Percentiles rank a stretch among this genome's conserved stretches.
Evolutionary conservation across 495 filamentous ascomycete species (phyloP).

Genomic region (Staphylotrichum longicolle): DNA sequence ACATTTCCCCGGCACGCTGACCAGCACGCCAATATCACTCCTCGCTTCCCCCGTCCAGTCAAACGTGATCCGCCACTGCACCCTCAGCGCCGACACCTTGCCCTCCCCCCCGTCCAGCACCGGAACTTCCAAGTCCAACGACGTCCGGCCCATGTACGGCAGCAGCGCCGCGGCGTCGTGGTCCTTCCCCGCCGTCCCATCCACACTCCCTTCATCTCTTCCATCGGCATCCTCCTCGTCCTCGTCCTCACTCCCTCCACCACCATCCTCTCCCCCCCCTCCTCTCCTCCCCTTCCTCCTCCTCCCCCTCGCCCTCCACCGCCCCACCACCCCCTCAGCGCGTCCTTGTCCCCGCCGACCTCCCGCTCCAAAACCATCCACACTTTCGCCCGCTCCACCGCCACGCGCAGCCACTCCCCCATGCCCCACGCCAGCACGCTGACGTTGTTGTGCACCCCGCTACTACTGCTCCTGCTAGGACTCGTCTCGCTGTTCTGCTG

Average conservation of each 20-base stretch:
- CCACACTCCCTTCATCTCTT: constrained; percentile 11
- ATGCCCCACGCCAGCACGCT: constrained; percentile 50
- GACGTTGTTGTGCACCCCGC: constrained; percentile 44
- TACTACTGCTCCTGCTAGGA: constrained; percentile 8
- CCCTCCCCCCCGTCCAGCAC: constrained; percentile 14
- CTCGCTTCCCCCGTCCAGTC: constrained; percentile 64
- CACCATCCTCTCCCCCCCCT: constrained; percentile 17
- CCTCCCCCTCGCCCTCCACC: constrained; percentile 28
- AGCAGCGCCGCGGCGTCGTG: constrained; percentile 31
- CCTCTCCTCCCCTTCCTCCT: constrained; percentile 24
- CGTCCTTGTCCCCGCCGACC: constrained; percentile 31
- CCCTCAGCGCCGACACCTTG: constrained; percentile 36
- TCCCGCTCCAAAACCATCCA: constrained; percentile 48
- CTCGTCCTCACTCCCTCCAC: constrained; percentile 21
- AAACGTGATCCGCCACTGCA: constrained; percentile 57
- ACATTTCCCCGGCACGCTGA: constrained; percentile 53
- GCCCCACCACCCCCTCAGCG: constrained; percentile 27
- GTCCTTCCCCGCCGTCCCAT: constrained; percentile 1
- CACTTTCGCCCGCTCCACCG: constrained; percentile 44
- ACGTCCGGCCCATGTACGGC: constrained; percentile 45
- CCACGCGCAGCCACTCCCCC: constrained; percentile 52
- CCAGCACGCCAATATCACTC: constrained; percentile 47
- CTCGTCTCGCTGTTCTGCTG: neutral
- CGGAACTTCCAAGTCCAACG: constrained; percentile 42
- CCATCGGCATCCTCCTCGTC: constrained; percentile 16